These are phyloP conservation scores for Trichoderma atroviride DNA, from an alignment of 2,329 filamentous ascomycete species.

Conservation along the genomic window DNA sequence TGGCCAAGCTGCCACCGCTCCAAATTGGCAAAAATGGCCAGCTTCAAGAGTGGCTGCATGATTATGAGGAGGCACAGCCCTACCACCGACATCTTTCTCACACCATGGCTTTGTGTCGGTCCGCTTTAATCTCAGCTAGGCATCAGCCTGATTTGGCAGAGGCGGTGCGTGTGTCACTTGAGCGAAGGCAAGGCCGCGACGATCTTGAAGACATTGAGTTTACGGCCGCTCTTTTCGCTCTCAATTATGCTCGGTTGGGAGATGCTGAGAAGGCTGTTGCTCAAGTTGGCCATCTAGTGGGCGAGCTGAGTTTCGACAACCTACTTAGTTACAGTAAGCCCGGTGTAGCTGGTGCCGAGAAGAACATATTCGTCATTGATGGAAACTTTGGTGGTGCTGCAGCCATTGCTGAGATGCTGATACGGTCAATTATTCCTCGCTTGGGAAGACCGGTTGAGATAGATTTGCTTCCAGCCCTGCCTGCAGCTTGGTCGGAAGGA, in stretches of 20 bases:
- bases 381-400: conserved; percentile 23
- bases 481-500: conserved; percentile 22
- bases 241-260: conserved; percentile 23
- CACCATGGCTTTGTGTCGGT: conserved; percentile 26
- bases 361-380: conserved; percentile 26
- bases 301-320: conserved; percentile 26
- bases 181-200: conserved; percentile 23
- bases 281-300: conserved; percentile 22
- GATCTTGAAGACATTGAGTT: conserved; percentile 26
- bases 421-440: conserved; percentile 21
- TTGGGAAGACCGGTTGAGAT: conserved; percentile 17
- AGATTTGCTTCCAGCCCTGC: conserved; percentile 23
- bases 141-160: conserved; percentile 20
- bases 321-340: conserved; percentile 27
- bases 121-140: conserved; percentile 18
- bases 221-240: conserved; percentile 24
- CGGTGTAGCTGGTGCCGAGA: conserved; percentile 16
- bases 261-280: conserved; percentile 22
- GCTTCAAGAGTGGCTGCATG: conserved; percentile 25
- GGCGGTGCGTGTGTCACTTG: conserved; percentile 10
- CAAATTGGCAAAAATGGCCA: conserved; percentile 26
- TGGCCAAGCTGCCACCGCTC: conserved; percentile 18
- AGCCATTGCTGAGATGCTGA: conserved; percentile 25
- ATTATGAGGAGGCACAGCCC: conserved; percentile 27
- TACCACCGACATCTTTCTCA: conserved; percentile 25